Percentiles rank a stretch among this genome's conserved stretches.
These are phyloP conservation scores for Chlamydomonas reinhardtii DNA, from an alignment of 163 green algal species.

Conservation along the genomic window DNA sequence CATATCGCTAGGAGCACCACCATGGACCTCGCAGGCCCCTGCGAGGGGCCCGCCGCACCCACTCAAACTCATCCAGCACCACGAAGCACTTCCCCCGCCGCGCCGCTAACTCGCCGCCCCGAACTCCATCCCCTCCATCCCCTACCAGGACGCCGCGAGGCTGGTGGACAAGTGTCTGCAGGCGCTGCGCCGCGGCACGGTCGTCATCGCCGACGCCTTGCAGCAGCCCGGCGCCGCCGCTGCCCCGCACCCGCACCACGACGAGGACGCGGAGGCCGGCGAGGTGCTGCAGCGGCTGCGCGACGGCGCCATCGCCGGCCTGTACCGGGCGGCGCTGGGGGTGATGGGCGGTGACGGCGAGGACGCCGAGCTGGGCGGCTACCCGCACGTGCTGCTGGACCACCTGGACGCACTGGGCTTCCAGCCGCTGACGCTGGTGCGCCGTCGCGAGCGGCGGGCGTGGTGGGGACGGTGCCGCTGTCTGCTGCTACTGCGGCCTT, in stretches of 20 bases:
- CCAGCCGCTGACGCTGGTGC: constrained; percentile 4
- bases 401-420: constrained; percentile 29
- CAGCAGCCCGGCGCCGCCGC: too few species aligned
- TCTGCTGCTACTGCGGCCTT: background rate
- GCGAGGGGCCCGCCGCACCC: too few species aligned
- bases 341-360: background rate
- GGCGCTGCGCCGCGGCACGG: background rate
- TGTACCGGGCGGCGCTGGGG: background rate
- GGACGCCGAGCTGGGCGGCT: background rate
- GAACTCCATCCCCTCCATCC: too few species aligned
- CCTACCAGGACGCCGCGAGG: background rate
- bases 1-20: too few species aligned
- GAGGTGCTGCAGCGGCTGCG: background rate
- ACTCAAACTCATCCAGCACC: too few species aligned
- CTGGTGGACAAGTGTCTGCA: constrained; percentile 25
- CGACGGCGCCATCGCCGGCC: background rate
- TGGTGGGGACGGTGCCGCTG: background rate
- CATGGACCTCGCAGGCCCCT: too few species aligned
- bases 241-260: background rate
- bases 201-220: background rate
- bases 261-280: background rate
- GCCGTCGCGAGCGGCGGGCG: background rate
- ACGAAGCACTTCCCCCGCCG: too few species aligned
- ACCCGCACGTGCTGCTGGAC: constrained; percentile 21
- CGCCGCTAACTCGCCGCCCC: too few species aligned